Evolutionary conservation across 192 early-diverging fungal species (phyloP).

Genomic region (Chytriomyces confervae): DNA sequence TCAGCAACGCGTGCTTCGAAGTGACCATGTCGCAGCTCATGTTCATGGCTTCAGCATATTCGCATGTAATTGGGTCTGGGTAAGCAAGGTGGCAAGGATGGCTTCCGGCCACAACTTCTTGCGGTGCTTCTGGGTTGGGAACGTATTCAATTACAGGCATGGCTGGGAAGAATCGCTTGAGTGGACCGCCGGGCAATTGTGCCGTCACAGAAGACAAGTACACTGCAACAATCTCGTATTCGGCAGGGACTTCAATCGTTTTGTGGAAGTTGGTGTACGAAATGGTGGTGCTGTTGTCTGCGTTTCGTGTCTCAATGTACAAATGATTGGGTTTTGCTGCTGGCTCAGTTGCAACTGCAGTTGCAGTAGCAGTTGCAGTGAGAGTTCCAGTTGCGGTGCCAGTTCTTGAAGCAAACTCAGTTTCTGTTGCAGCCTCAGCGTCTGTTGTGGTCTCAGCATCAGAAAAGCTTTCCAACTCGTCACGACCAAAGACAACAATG

Average conservation of each 20-base stretch:
- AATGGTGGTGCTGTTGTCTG: neutral
- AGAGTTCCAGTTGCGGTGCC: neutral
- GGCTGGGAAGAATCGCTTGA: slow-evolving; percentile 12
- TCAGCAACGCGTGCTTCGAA: neutral
- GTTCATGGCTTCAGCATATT: slow-evolving; percentile 13
- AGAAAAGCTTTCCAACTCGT: neutral
- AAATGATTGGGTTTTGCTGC: neutral
- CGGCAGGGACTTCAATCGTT: slow-evolving; percentile 19
- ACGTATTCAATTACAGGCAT: neutral
- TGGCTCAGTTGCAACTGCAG: neutral
- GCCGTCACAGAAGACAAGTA: neutral
- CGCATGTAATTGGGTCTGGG: neutral
- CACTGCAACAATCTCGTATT: slow-evolving; percentile 3
- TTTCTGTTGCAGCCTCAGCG: neutral
- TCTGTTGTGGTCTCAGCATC: neutral
- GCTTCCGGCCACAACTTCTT: neutral
- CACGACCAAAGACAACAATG: neutral
- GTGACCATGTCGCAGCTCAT: slow-evolving; percentile 6
- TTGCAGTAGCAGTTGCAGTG: neutral
- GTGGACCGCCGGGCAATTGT: neutral
- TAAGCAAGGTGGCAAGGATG: slow-evolving; percentile 13
- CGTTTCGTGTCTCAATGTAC: neutral
- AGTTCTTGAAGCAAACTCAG: neutral
- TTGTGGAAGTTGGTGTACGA: neutral
- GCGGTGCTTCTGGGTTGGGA: slow-evolving; percentile 7